These are phyloP conservation scores for Torulaspora franciscae DNA, from an alignment of 805 yeast species.

Conservation along the genomic window DNA sequence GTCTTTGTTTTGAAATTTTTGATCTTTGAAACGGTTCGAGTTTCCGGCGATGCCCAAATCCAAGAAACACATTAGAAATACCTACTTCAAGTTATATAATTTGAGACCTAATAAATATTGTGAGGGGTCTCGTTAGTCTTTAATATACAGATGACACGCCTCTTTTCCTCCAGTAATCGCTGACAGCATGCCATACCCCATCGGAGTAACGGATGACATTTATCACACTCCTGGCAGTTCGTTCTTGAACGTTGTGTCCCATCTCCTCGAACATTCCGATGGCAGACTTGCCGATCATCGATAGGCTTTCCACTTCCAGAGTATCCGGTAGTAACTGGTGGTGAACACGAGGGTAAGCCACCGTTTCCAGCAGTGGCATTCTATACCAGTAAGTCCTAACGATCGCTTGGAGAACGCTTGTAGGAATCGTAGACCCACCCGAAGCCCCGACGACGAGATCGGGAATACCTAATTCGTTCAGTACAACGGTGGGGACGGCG, in stretches of 20 bases:
- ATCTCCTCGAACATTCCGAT: slow-evolving; percentile 35
- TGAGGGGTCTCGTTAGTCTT: neutral
- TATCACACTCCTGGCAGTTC: slow-evolving; percentile 51
- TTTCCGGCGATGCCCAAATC: slow-evolving; percentile 4
- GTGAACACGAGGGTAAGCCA: slow-evolving; percentile 79
- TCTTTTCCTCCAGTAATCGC: slow-evolving; percentile 86
- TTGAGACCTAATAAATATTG: neutral
- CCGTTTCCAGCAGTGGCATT: slow-evolving; percentile 56
- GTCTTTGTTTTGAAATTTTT: neutral
- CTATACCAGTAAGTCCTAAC: slow-evolving; percentile 57
- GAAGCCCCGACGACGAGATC: slow-evolving; percentile 84
- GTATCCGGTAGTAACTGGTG: slow-evolving; percentile 81
- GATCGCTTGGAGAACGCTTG: slow-evolving; percentile 78
- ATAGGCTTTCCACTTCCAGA: slow-evolving; percentile 51
- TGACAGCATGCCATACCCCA: slow-evolving; percentile 62
- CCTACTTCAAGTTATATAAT: neutral
- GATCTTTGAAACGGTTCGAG: slow-evolving; percentile 6
- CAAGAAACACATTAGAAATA: neutral
- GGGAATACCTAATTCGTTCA: slow-evolving; percentile 43
- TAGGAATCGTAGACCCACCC: slow-evolving; percentile 85
- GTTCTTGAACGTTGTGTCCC: slow-evolving; percentile 48
- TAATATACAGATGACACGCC: slow-evolving; percentile 41
- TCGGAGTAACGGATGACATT: slow-evolving; percentile 45
- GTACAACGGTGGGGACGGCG: slow-evolving; percentile 68
- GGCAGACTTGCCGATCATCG: slow-evolving; percentile 43